Conservation (phyloP, 1,139 yeast species). For the Sugiyamaella japonica region DNA sequence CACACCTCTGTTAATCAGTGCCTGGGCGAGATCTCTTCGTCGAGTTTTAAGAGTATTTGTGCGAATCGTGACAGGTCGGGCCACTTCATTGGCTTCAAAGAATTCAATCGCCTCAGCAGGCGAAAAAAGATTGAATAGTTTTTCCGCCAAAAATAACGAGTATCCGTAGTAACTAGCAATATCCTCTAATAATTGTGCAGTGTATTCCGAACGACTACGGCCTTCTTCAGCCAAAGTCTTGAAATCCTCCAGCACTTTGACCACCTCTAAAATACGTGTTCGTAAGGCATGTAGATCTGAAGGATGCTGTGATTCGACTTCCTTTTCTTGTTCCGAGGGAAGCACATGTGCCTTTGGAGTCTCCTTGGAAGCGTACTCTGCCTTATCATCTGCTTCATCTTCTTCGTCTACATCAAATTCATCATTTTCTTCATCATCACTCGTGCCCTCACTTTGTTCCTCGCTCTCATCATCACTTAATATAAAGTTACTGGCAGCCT, state of each 20-base stretch:
- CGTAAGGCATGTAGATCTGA: conserved; percentile 77
- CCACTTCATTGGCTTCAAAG: conserved; percentile 96
- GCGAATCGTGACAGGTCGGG: conserved; percentile 94
- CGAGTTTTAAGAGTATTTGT: conserved; percentile 93
- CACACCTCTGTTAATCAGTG: conserved; percentile 93
- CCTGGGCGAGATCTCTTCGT: conserved; percentile 94
- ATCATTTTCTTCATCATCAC: conserved; percentile 44
- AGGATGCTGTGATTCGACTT: conserved; percentile 51
- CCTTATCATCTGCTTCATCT: conserved; percentile 31
- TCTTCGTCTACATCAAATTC: conserved; percentile 31
- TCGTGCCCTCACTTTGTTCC: conserved; percentile 74
- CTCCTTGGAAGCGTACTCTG: conserved; percentile 33
- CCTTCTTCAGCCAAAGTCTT: conserved; percentile 83
- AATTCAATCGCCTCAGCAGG: conserved; percentile 98
- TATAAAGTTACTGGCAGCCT: conserved; percentile 80
- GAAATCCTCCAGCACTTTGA: conserved; percentile 93
- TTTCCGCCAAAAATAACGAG: conserved; percentile 90
- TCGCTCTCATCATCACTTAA: conserved; percentile 63
- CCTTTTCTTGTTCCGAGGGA: conserved; percentile 67
- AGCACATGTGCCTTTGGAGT: conserved; percentile 38
- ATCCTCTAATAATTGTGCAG: conserved; percentile 73
- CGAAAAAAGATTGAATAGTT: conserved; percentile 82
- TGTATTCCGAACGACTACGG: conserved; percentile 77
- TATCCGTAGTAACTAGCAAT: conserved; percentile 96
- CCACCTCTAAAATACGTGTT: conserved; percentile 93